Conservation (phyloP, 345 rosid species). For the Erodium maritimum region DNA sequence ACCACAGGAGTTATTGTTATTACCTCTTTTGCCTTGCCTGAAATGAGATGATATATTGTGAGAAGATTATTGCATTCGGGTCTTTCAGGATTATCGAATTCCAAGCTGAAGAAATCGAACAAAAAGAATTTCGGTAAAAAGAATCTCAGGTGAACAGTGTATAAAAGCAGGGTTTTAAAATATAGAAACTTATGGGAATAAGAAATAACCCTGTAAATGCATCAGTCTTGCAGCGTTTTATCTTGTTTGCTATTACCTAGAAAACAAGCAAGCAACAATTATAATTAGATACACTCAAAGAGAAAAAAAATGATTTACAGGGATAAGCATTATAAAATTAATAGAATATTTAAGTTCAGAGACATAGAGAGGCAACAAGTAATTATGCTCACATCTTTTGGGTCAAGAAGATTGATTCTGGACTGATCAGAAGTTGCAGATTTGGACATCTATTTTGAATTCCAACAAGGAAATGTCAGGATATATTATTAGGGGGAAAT, state of each 20-base stretch:
- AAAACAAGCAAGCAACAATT: constrained; percentile 7
- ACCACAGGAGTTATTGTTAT: not conserved
- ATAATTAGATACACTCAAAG: not conserved
- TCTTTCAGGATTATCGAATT: constrained; percentile 84
- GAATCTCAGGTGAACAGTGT: not conserved
- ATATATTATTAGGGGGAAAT: not conserved
- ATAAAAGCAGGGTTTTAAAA: not conserved
- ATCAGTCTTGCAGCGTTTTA: constrained; percentile 90
- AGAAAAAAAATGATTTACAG: not conserved
- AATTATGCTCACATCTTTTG: constrained; percentile 64
- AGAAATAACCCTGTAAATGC: constrained; percentile 51
- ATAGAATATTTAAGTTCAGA: not conserved
- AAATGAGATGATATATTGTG: constrained; percentile 67
- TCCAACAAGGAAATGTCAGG: constrained; percentile 20
- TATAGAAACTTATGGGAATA: not conserved
- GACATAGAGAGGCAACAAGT: constrained; percentile 4
- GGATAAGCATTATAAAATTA: not conserved
- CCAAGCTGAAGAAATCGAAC: constrained; percentile 34
- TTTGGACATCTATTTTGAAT: constrained; percentile 61
- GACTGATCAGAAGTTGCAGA: constrained; percentile 92
- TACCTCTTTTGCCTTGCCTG: constrained; percentile 84
- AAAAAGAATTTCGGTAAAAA: not conserved
- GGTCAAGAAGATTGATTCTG: constrained; percentile 86
- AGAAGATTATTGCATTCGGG: constrained; percentile 94
- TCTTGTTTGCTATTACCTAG: constrained; percentile 73